phyloP scores from a whole-genome alignment of 192 early-diverging fungal species.

The Ambispora gerdemannii region DNA sequence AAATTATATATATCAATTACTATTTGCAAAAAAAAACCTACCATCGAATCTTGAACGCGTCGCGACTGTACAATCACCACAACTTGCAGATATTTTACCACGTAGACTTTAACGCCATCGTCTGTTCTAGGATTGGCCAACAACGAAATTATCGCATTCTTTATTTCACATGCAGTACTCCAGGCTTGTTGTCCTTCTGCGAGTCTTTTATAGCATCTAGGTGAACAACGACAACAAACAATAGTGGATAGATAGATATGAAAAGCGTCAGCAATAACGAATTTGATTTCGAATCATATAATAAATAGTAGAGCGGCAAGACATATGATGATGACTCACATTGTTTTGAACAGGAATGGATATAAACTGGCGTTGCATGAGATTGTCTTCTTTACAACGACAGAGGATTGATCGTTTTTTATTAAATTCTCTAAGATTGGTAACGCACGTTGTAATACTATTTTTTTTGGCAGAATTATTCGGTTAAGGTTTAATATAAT shows the following conservation, averaged over 20 bases:
- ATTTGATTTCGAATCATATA: not conserved
- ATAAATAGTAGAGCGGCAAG: not conserved
- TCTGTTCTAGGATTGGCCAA: constrained; percentile 31
- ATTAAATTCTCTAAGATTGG: constrained; percentile 17
- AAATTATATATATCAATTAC: not conserved
- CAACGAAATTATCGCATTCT: constrained; percentile 19
- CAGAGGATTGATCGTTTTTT: not conserved
- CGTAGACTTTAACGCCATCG: constrained; percentile 35
- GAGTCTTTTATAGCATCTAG: constrained; percentile 37
- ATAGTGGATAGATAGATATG: not conserved
- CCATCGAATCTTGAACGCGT: constrained; percentile 26
- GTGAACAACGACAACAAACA: not conserved
- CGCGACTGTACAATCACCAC: constrained; percentile 36
- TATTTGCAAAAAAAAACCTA: constrained; percentile 6
- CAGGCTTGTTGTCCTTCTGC: constrained; percentile 36
- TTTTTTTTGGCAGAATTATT: no score
- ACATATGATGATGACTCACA: constrained; percentile 20
- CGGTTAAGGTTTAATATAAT: constrained; percentile 1
- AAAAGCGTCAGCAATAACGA: not conserved
- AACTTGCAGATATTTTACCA: constrained; percentile 39
- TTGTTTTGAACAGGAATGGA: constrained; percentile 21
- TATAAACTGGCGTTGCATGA: constrained; percentile 13
- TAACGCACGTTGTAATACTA: constrained; percentile 11
- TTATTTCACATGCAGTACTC: constrained; percentile 29
- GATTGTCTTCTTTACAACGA: constrained; percentile 25